Base-by-base conservation (phyloP, 306 rosid species). In the Luffa acutangula region DNA sequence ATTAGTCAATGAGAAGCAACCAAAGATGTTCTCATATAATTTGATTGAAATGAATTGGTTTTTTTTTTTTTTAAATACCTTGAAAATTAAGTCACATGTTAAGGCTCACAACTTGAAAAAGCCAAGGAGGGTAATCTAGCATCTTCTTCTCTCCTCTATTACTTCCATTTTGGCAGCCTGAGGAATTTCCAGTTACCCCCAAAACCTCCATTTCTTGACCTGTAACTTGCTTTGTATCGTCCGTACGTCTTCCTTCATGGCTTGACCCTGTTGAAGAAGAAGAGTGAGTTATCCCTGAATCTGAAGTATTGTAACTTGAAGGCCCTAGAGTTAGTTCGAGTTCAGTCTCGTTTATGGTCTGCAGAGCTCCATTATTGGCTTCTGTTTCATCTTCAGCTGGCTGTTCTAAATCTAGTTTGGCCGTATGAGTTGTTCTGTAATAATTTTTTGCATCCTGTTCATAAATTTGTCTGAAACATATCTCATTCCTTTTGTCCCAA, bases 321-420 rank as follows among this genome's bases (percentile, higher is more conserved):
- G 91, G 98, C 9, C 97, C 96, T 54, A 92, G 86, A 65, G 98
- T 89, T 79, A 93, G 82, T 85, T 91, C 92, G 76, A 90, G 89
- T 86, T 88, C 90, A 72, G 81, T 86, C 88, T 96, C 99, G 43
- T 91, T 92, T 74, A 93, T 85, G 71, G 82, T 84, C 85, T 88
- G 93, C 79, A 83, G 7, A 69, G 83, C 84, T 45, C 83, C 78
- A 78, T 82, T 81, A 0, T 78, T 86, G 60, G 81, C 49, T 75
- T 91, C 90, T 83, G 78, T 71, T 76, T 63, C 49, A 78, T 83
- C 89, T 8, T 72, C 84, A 2, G 88, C 90, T 3, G 96, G 90
- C 83, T 80, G 82, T 83, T 90, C 93, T 54, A 93, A 90, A 81
- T 91, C 93, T 77, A 91, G 82, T 83, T 85, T 87, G 45, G 43